These are phyloP conservation scores for Baudoinia panamericana DNA, from an alignment of 495 filamentous ascomycete genomes.

Conservation along the genomic window DNA sequence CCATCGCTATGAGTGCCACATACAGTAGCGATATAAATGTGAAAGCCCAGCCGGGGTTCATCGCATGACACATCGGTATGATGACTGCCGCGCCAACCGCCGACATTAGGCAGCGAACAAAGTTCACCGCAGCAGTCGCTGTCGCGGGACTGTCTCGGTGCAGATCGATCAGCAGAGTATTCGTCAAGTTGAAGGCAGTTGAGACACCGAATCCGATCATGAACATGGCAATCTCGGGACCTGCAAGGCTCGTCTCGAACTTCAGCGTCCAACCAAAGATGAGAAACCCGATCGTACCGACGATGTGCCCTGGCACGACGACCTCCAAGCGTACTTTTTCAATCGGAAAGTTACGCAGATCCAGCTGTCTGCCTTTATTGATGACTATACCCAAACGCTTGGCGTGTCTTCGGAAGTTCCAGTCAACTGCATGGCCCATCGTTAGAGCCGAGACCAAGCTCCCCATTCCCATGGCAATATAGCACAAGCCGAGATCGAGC, in stretches of 20 bases:
- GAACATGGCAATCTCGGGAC: conserved; percentile 22
- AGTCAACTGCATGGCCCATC: conserved; percentile 26
- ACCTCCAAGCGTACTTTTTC: conserved; percentile 23
- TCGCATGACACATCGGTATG: conserved; percentile 24
- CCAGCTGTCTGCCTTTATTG: conserved; percentile 17
- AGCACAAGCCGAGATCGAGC: conserved; percentile 26
- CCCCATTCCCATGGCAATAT: conserved; percentile 25
- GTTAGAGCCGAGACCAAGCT: conserved; percentile 22
- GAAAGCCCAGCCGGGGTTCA: conserved; percentile 30
- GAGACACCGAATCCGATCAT: conserved; percentile 22
- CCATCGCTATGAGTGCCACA: conserved; percentile 14
- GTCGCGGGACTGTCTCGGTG: conserved; percentile 26
- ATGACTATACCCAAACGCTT: conserved; percentile 10
- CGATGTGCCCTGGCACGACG: conserved; percentile 18
- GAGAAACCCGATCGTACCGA: conserved; percentile 17
- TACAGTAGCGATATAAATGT: conserved; percentile 20
- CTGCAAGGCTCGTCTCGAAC: conserved; percentile 19
- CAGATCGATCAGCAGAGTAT: conserved; percentile 28
- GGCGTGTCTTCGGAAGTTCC: conserved; percentile 24
- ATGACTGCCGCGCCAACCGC: conserved; percentile 26
- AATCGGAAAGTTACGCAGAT: conserved; percentile 23
- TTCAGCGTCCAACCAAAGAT: conserved; percentile 25
- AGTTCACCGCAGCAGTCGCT: conserved; percentile 26
- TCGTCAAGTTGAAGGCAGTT: conserved; percentile 21
- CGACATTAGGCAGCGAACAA: conserved; percentile 28